Evolutionary conservation across 129 eudicot species (phyloP).

Genomic region (Artemisia annua): DNA sequence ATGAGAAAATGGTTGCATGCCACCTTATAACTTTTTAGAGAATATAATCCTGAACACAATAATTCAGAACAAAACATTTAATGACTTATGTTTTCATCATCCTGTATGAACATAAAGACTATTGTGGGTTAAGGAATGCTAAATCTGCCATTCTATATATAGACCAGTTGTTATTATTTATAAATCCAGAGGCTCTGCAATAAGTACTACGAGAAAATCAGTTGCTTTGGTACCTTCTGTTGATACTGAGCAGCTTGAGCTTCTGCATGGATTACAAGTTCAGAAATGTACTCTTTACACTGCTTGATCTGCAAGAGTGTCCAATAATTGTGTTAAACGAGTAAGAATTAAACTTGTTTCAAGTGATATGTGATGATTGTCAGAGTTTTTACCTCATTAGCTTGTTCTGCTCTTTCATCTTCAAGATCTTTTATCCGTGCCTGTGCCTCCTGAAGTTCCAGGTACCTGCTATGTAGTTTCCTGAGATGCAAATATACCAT

Average conservation of each 20-base stretch:
- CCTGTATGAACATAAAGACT: no score
- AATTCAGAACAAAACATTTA: no score
- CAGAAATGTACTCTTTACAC: conserved; percentile 63
- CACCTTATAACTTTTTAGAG: no score
- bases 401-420: conserved; percentile 55
- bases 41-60: no score
- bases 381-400: conserved; percentile 50
- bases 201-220: no score
- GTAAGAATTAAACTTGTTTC: conserved; percentile 13
- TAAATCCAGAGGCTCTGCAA: no score
- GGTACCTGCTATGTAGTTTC: conserved; percentile 45
- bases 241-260: conserved; percentile 90
- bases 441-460: conserved; percentile 55
- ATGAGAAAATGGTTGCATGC: no score
- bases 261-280: conserved; percentile 76
- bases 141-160: no score
- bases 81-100: no score
- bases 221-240: conserved; percentile 56
- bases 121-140: no score
- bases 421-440: conserved; percentile 58
- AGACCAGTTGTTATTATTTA: no score
- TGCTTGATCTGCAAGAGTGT: conserved; percentile 57
- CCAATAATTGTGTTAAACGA: not conserved
- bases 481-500: conserved; percentile 29
- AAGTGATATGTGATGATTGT: not conserved